Conservation (phyloP, 2,329 filamentous ascomycete species). For the Didymella arachidicola region DNA sequence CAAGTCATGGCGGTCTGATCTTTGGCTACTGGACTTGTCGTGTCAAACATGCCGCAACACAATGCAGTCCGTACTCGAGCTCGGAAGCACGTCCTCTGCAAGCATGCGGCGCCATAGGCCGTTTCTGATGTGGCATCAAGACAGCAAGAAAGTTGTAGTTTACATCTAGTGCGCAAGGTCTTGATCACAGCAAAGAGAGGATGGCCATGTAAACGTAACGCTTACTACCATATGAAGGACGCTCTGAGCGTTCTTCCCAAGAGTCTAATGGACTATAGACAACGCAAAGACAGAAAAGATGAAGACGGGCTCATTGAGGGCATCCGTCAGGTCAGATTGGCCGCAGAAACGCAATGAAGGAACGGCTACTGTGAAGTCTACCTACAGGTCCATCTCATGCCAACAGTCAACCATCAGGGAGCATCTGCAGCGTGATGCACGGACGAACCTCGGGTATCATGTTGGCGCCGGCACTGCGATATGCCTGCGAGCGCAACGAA, state of each 20-base stretch:
- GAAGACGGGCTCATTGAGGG: constrained; percentile 27
- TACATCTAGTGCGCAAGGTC: constrained; percentile 37
- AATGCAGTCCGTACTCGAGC: background rate
- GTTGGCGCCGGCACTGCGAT: constrained; percentile 30
- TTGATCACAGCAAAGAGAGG: constrained; percentile 44
- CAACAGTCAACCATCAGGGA: constrained; percentile 35
- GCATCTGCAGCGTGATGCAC: constrained; percentile 32
- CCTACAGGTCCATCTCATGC: constrained; percentile 35
- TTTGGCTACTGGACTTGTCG: background rate
- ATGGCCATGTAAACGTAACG: constrained; percentile 30
- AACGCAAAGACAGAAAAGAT: constrained; percentile 24
- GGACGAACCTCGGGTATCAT: constrained; percentile 35
- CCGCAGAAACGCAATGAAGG: constrained; percentile 32
- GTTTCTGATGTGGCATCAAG: constrained; percentile 36
- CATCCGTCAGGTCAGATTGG: constrained; percentile 32
- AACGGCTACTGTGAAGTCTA: constrained; percentile 26
- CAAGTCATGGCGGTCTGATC: background rate
- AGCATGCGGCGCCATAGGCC: constrained; percentile 28
- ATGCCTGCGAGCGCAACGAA: constrained; percentile 22
- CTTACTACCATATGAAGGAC: constrained; percentile 30
- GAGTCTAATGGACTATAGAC: constrained; percentile 30
- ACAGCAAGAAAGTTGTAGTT: constrained; percentile 36
- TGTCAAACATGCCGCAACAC: background rate
- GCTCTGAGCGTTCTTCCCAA: constrained; percentile 31
- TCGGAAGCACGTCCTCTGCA: constrained; percentile 31